Base-by-base conservation (phyloP, 2,329 filamentous ascomycete species). In the Periglandula ipomoeae region DNA sequence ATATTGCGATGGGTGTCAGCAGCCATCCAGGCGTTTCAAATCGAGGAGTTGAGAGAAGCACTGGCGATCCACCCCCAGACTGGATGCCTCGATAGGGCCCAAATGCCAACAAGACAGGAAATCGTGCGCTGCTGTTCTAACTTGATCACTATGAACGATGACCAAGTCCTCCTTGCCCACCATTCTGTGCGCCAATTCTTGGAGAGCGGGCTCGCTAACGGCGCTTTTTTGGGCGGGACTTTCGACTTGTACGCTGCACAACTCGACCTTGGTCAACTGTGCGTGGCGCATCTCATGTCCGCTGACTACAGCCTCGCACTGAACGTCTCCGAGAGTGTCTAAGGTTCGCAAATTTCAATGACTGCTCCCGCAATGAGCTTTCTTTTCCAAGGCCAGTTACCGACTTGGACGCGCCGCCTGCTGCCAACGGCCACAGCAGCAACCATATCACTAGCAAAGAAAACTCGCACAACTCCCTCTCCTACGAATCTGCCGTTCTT, bases 91-190 rank as follows among this genome's bases (percentile, higher is more conserved):
- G 19, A 45, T 10, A 37, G 32, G 22, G 11, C 10, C 19, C 17
- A 1, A 24, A 45, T 45, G 22, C 43, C 43, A 4, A 35, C 43
- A 37, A 3, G n/a, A 10, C 32, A 45, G 24, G 43, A 45, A 8
- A 24, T 45, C 37, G 22, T 45, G 19, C 37, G 24, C 32, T 45
- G 43, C 43, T 45, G 43, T 15, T 45, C 20, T 37, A 45, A 45
- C 32, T 2, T 45, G 4, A 45, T 45, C 2, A 45, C 43, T 35
- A 24, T 19, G 17, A 37, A 45, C 32, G n/a, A 37, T 7, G 9
- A 27, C 15, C 32, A 24, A 26, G 23, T 35, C 0, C 19, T 45
- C 17, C 43, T 45, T 20, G 3, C 43, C 11, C 43, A 45, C 20
- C 20, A 45, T 2, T 45, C 43, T 2, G 43, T 45, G 2, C 19